These are phyloP conservation scores for Croton setiger DNA, from an alignment of 441 rosid genomes.

Conservation along the genomic window DNA sequence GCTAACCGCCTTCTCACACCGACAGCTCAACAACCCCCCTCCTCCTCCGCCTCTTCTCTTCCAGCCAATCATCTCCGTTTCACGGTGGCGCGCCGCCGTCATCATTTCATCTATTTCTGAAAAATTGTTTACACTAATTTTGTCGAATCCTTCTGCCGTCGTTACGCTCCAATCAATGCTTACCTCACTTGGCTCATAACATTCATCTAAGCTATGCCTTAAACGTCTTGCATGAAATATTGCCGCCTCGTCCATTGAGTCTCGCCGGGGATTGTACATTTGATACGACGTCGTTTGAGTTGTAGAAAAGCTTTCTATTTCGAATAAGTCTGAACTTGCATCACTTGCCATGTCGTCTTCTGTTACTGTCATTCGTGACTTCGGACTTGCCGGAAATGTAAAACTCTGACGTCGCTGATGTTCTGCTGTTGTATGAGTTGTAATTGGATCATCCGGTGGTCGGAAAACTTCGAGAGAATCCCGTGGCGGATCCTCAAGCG, in stretches of 20 bases:
- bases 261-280: constrained; percentile 33
- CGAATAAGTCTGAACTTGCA: constrained; percentile 90
- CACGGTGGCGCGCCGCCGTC: constrained; percentile 12
- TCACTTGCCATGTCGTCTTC: constrained; percentile 64
- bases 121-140: constrained; percentile 36
- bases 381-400: constrained; percentile 31
- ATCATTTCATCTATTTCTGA: constrained; percentile 33
- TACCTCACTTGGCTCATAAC: constrained; percentile 73
- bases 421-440: constrained; percentile 29
- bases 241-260: constrained; percentile 43
- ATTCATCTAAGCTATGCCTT: constrained; percentile 24
- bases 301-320: constrained; percentile 92
- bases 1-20: constrained; percentile 70
- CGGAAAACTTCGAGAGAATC: constrained; percentile 51
- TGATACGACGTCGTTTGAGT: constrained; percentile 51
- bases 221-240: constrained; percentile 28
- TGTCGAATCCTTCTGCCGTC: constrained; percentile 57
- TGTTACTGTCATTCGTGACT: constrained; percentile 20
- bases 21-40: constrained; percentile 56
- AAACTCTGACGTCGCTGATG: constrained; percentile 27
- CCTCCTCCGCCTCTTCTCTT: constrained; percentile 25
- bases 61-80: background rate
- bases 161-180: constrained; percentile 88
- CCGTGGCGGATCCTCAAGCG: constrained; percentile 36
- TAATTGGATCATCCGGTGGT: constrained; percentile 24